Evolutionary conservation across 306 rosid genomes (phyloP), one percentile per base, ranked within the genome.

Genomic region (Pterocarpus santalinus): DNA sequence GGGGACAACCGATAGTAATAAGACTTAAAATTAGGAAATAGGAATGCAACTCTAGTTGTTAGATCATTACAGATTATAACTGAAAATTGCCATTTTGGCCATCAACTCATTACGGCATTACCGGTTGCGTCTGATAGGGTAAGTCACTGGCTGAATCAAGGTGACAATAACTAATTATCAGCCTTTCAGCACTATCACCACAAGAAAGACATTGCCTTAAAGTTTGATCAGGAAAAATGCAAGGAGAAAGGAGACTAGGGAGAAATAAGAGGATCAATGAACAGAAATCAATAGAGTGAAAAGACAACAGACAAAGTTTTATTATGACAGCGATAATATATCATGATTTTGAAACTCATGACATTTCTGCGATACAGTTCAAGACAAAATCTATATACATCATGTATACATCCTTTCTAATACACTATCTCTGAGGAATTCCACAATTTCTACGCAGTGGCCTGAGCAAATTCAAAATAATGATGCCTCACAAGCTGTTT

Each of bases 361-460:
- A 44, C 65, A 63, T 63, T 47, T 46, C 2, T 1, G 72, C 28
- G 4, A 61, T 11, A 4, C 71, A 43, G 55, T 36, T 65, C 13
- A 55, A 55, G 39, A 57, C 60, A 75, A 61, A 69, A 73, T 14
- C 74, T 80, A 68, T 80, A 73, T 75, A 80, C 79, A 80, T 75
- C 9, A 15, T 57, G 72, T 38, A 76, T 75, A 56, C 8, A 30
- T 58, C 76, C 12, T 56, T 64, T 22, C 35, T 39, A 28, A 14
- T 11, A 70, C 43, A 43, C 64, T 71, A 62, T 17, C 15, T 8
- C 46, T 39, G 33, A 72, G 53, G 57, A 67, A 82, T 80, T 34
- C 46, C 38, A 36, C 22, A 61, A 35, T 70, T 15, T 55, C 61
- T 71, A 65, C 22, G 44, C 22, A 51, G 11, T 28, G 30, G 79